Conservation (phyloP, 2,329 filamentous ascomycete species). For the Neonectria sp. region DNA sequence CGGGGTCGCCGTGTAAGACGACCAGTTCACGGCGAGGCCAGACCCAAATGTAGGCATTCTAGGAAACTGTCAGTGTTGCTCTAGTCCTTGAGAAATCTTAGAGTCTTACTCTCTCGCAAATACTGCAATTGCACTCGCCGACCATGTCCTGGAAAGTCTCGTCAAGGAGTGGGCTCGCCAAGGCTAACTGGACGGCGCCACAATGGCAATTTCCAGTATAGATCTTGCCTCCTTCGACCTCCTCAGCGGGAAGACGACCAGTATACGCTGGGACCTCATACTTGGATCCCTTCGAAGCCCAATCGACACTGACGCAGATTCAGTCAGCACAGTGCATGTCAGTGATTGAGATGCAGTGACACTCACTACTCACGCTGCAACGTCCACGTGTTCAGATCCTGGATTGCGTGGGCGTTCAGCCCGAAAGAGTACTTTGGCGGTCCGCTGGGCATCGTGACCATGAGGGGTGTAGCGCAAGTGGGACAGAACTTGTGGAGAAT, state of each 20-base stretch:
- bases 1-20: constrained; percentile 55
- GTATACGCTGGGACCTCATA: constrained; percentile 57
- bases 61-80: neutral
- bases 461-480: constrained; percentile 63
- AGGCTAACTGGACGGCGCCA: constrained; percentile 61
- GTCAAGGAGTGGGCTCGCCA: constrained; percentile 60
- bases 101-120: constrained; percentile 58
- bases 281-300: constrained; percentile 47
- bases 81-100: too few species aligned
- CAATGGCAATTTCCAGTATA: constrained; percentile 70
- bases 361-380: constrained; percentile 56
- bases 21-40: constrained; percentile 59
- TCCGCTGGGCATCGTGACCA: constrained; percentile 50
- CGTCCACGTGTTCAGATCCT: constrained; percentile 60
- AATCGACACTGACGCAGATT: constrained; percentile 49
- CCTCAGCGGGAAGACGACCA: constrained; percentile 57
- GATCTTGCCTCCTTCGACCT: constrained; percentile 55
- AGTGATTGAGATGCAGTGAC: too few species aligned
- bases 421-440: constrained; percentile 50
- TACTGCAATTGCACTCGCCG: constrained; percentile 67
- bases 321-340: neutral
- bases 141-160: constrained; percentile 51
- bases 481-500: constrained; percentile 68
- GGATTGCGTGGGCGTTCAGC: constrained; percentile 62
- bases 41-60: constrained; percentile 63